Evolutionary conservation across 78 protist genomes (phyloP).

Genomic region (Bigelowiella natans): DNA sequence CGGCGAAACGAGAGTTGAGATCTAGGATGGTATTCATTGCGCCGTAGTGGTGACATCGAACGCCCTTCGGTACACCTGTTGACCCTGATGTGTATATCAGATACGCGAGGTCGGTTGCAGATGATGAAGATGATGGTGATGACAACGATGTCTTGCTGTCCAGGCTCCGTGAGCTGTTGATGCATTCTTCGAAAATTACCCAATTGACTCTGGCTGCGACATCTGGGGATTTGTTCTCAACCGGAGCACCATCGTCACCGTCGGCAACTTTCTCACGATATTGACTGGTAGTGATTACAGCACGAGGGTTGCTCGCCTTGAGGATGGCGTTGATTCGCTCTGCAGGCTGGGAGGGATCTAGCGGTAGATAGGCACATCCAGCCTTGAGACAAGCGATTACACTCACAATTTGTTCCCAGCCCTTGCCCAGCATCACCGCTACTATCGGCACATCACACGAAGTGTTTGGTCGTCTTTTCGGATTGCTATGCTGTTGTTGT

Average conservation of each 20-base stretch:
- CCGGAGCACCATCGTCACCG: not conserved
- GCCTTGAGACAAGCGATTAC: constrained; percentile 12
- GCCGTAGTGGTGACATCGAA: not conserved
- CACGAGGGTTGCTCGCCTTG: not conserved
- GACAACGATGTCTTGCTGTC: not conserved
- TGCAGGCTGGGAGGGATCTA: not conserved
- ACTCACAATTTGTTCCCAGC: constrained; percentile 1
- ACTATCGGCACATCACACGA: not conserved
- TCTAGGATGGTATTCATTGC: not conserved
- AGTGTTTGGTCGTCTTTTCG: too few relatives aligned
- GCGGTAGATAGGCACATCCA: constrained; percentile 7
- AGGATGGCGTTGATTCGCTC: not conserved
- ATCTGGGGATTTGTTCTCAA: not conserved
- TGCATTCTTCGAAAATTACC: not conserved
- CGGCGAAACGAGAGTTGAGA: not conserved
- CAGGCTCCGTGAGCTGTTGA: not conserved
- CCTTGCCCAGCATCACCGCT: not conserved
- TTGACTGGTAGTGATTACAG: not conserved
- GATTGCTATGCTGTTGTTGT: too few relatives aligned
- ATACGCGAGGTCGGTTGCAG: constrained; percentile 10
- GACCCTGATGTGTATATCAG: constrained; percentile 37
- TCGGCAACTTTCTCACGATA: not conserved
- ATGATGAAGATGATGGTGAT: not conserved
- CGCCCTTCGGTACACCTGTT: constrained; percentile 39
- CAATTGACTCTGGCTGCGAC: not conserved